These are phyloP conservation scores for Thymus mandschuricus DNA, from an alignment of 257 asterid species.

Conservation along the genomic window DNA sequence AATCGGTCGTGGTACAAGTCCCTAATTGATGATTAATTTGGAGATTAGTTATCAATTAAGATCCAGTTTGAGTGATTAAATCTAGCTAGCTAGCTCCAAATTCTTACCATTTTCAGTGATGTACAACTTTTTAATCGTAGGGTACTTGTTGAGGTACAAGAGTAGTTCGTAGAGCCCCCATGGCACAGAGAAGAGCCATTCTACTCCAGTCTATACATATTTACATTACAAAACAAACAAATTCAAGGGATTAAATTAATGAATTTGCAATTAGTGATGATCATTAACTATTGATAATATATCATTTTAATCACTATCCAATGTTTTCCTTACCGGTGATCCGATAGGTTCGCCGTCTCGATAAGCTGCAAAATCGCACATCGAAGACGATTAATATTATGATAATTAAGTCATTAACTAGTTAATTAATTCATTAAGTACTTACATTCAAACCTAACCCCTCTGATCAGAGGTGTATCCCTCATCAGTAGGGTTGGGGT, in stretches of 20 bases:
- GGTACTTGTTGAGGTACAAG: background rate
- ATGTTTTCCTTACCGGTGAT: background rate
- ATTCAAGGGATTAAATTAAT: too few relatives aligned
- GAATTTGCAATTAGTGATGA: too few relatives aligned
- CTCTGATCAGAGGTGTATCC: conserved; percentile 25
- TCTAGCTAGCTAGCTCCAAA: too few relatives aligned
- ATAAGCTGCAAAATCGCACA: background rate
- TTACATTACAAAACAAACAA: too few relatives aligned
- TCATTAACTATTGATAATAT: too few relatives aligned
- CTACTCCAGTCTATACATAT: background rate
- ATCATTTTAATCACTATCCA: too few relatives aligned
- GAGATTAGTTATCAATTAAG: too few relatives aligned
- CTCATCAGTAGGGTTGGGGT: background rate
- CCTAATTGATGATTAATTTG: background rate
- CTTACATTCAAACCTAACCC: background rate
- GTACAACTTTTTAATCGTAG: background rate
- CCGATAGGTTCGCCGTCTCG: background rate
- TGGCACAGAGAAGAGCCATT: conserved; percentile 17
- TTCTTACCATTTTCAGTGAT: conserved; percentile 33
- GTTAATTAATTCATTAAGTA: too few relatives aligned
- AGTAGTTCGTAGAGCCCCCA: conserved; percentile 7
- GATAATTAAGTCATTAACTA: too few relatives aligned
- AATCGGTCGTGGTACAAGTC: background rate
- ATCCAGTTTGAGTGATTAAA: too few relatives aligned
- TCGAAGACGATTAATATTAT: too few relatives aligned